Evolutionary conservation across 2,329 filamentous ascomycete species (phyloP).

Genomic region (Alternaria atra): DNA sequence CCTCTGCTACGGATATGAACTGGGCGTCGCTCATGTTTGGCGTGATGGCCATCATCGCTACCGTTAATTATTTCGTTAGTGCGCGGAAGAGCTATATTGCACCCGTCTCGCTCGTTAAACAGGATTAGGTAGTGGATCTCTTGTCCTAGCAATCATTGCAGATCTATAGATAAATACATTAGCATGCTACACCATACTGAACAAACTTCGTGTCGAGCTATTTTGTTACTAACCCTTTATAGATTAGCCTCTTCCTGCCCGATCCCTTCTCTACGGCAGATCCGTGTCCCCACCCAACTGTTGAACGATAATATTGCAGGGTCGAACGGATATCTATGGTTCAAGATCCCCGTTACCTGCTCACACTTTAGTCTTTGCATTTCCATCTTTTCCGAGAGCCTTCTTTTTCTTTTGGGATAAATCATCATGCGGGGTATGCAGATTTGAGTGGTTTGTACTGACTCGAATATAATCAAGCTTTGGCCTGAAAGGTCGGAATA

Average conservation of each 20-base stretch:
- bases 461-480: neutral
- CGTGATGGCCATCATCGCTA: slow-evolving; percentile 21
- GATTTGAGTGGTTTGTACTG: neutral
- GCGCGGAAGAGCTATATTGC: slow-evolving; percentile 24
- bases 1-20: slow-evolving; percentile 53
- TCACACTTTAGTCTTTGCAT: too few species aligned
- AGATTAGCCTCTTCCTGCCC: neutral
- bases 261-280: neutral
- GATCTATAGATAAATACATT: neutral
- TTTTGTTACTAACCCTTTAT: neutral
- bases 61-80: slow-evolving; percentile 23
- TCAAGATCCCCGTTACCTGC: neutral
- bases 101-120: slow-evolving; percentile 24
- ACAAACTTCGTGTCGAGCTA: neutral
- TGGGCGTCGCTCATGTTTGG: slow-evolving; percentile 58
- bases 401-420: neutral
- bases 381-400: neutral
- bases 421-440: slow-evolving; percentile 13
- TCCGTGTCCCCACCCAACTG: neutral
- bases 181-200: neutral
- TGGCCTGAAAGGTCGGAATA: neutral
- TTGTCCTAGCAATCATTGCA: neutral
- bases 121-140: neutral
- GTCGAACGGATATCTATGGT: neutral
- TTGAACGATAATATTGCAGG: neutral